Conservation (phyloP, 345 rosid genomes). For the Toxicodendron radicans region DNA sequence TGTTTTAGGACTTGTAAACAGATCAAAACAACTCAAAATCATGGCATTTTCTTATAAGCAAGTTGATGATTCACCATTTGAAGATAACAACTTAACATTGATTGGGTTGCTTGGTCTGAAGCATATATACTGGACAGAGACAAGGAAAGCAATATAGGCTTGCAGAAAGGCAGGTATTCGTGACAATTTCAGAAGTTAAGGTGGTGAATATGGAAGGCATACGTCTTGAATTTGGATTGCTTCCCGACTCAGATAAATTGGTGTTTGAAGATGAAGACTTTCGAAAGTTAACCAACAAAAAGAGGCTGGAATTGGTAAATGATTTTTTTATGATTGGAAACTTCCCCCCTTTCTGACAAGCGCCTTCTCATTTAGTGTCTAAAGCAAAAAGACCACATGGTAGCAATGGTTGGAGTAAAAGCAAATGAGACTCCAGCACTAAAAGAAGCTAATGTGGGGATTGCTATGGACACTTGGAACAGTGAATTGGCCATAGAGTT, state of each 20-base stretch:
- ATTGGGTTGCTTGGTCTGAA: constrained; percentile 11
- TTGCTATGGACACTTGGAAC: constrained; percentile 3
- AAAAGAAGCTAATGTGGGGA: constrained; percentile 15
- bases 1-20: too few relatives aligned
- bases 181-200: constrained; percentile 7
- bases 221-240: neutral
- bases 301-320: neutral
- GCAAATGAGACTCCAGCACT: constrained; percentile 11
- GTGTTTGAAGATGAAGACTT: constrained; percentile 4
- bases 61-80: neutral
- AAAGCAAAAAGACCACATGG: too few relatives aligned
- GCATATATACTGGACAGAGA: neutral
- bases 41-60: constrained; percentile 18
- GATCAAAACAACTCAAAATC: neutral
- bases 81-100: neutral
- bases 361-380: too few relatives aligned
- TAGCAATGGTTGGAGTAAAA: constrained; percentile 1
- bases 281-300: neutral
- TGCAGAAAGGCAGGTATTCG: constrained; percentile 10
- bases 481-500: neutral
- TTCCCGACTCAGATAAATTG: too few relatives aligned
- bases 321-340: too few relatives aligned
- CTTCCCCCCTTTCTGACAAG: too few relatives aligned
- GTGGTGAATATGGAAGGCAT: neutral
- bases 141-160: neutral